Evolutionary conservation across 2,329 filamentous ascomycete genomes (phyloP).

Genomic region (Proliferodiscus dingleyae): DNA sequence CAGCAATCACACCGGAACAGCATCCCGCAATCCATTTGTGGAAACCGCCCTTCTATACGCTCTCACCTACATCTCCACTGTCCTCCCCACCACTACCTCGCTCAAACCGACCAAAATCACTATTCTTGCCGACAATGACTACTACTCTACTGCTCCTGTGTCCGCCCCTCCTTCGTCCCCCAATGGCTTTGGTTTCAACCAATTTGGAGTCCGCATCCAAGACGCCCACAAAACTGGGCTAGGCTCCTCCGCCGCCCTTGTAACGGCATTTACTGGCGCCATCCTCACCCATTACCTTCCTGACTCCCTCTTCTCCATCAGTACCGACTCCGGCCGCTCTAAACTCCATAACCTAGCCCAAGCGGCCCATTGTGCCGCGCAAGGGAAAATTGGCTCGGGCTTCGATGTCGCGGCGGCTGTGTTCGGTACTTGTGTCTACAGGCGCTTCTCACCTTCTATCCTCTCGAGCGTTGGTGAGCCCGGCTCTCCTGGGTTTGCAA

Average conservation of each 20-base stretch:
- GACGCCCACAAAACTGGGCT: constrained; percentile 93
- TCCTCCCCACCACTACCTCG: constrained; percentile 33
- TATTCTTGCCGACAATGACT: constrained; percentile 91
- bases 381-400: constrained; percentile 92
- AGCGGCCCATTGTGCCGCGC: constrained; percentile 88
- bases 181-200: constrained; percentile 59
- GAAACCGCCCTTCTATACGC: constrained; percentile 86
- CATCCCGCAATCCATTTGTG: constrained; percentile 75
- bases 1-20: constrained; percentile 32
- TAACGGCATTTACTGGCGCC: constrained; percentile 78
- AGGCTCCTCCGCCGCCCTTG: constrained; percentile 88
- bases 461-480: constrained; percentile 64
- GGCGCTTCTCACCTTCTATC: constrained; percentile 81
- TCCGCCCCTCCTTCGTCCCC: constrained; percentile 30
- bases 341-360: constrained; percentile 90
- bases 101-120: constrained; percentile 70
- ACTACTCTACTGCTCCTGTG: constrained; percentile 72
- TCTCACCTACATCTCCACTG: constrained; percentile 67
- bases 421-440: constrained; percentile 85
- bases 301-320: constrained; percentile 49
- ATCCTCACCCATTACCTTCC: constrained; percentile 73
- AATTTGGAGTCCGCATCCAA: constrained; percentile 70
- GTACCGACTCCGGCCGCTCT: constrained; percentile 47
- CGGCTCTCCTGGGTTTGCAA: constrained; percentile 61
- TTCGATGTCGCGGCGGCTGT: constrained; percentile 94